Evolutionary conservation across 1,139 yeast genomes (phyloP), one percentile per base, ranked within the genome.

Genomic region (Zygoascus meyerae): DNA sequence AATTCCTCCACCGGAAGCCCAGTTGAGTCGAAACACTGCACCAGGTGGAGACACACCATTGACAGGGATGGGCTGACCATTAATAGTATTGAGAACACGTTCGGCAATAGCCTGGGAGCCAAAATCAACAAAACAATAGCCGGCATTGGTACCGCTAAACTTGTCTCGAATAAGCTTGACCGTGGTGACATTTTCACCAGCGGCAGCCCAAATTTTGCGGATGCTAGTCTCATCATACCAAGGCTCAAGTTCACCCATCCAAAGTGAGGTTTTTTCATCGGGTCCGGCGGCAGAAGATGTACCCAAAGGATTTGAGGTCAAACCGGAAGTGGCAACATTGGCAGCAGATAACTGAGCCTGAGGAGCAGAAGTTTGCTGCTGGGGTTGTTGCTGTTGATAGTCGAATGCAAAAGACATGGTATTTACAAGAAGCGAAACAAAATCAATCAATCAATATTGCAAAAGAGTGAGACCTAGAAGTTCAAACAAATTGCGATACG

Each of bases 241-340:
- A 1, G 94, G 86, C 57, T 89, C 96, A 41, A 90, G 69, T 63
- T 89, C 97, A 9, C 97, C 97, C 97, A 90, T 90, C 96, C 96
- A 89, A 46, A 87, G 64, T 2, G 75, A 71, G 16, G 53, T 55
- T 36, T 40, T 40, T 21, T 40, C 43, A 18, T 40, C 43, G 12
- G 43, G 4, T 2, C 29, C 12, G 14, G 14, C 39, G 6, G 39
- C 29, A 35, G 39, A 29, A 12, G 39, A 30, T 3, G 21, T n/a
- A 16, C 36, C 34, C 15, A 11, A 34, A 11, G n/a, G n/a, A n/a
- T n/a, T n/a, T n/a, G n/a, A n/a, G n/a, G 18, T 35, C 28, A 28
- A 16, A 10, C 9, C 29, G 11, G 36, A 6, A 12, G 42, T 14
- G 9, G 34, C 42, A 6, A 17, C 36, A n/a, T 10, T 10, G 10